Base-by-base conservation (phyloP, 768 basidiomycete species). In the Tulasnella sp. region DNA sequence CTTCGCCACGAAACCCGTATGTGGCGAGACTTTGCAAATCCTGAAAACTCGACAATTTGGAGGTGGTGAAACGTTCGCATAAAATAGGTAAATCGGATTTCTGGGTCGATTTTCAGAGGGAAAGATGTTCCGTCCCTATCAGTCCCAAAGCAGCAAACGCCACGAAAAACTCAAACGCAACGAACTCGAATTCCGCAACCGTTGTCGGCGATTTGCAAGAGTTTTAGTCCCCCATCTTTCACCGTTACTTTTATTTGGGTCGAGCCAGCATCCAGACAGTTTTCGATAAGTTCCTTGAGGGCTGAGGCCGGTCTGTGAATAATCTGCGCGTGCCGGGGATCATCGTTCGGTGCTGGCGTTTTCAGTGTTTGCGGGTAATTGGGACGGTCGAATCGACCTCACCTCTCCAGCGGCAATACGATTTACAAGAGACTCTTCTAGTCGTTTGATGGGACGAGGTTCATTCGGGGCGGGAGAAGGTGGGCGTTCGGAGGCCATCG, bases 1-100 rank as follows among this genome's bases (percentile, higher is more conserved):
- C 98, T 86, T 99, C 98, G 39, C 98, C 97, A 75, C 98, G 90
- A 85, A 99, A 99, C 0, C 98, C 98, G 84, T 98, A 99, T 0
- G 97, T 99, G 2, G 89, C 88, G 46, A 99, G 88, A n/a, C 87
- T 88, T 44, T 91, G 90, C 77, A 99, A 85, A 83, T 99, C 98
- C 4, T 93, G 92, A 83, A 95, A 99, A 0, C 90, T 90, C 1
- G 91, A 89, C 6, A 99, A 86, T 83, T 99, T 99, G 3, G 96
- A 97, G 0, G 98, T 99, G 19, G 97, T 97, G 84, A 97, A 98
- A 8, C 98, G 89, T 84, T 97, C 94, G 56, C 97, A 97, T 7
- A 99, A 88, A 31, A 99, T 92, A 1, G 95, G 92, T 3, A 99
- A 87, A 83, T 98, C 97, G 10, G 88, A 84, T 90, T 93, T 95